These are phyloP conservation scores for Colletotrichum orchidophilum DNA, from an alignment of 2,329 filamentous ascomycete species.

Conservation along the genomic window DNA sequence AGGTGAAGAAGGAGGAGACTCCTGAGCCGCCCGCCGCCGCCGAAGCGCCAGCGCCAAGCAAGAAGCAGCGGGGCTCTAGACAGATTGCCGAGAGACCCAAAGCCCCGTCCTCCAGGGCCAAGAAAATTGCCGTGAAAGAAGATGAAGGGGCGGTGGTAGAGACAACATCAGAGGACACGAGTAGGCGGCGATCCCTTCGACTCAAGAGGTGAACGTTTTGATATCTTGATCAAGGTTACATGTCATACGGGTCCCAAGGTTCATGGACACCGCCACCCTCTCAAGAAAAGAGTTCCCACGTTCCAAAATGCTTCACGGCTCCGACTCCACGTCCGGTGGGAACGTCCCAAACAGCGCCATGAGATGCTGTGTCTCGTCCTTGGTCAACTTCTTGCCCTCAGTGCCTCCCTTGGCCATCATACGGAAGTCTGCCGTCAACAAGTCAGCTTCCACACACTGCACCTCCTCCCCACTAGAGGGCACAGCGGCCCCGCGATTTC, in stretches of 20 bases:
- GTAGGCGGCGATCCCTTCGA: constrained; percentile 41
- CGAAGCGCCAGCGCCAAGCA: constrained; percentile 29
- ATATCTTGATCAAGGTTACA: constrained; percentile 4
- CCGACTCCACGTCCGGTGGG: constrained; percentile 45
- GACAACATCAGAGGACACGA: constrained; percentile 30
- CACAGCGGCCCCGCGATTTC: neutral
- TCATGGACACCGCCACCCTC: neutral
- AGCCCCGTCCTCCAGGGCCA: constrained; percentile 27
- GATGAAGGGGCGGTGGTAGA: constrained; percentile 9
- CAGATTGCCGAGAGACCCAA: constrained; percentile 38
- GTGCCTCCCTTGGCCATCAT: constrained; percentile 44
- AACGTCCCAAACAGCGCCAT: constrained; percentile 50
- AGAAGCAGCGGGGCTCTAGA: constrained; percentile 38
- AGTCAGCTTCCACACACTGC: constrained; percentile 25
- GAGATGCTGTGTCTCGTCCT: constrained; percentile 41
- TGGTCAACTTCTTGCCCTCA: constrained; percentile 39
- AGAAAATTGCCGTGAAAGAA: constrained; percentile 14
- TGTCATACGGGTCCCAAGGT: neutral
- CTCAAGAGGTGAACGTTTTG: constrained; percentile 36
- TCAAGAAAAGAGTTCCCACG: neutral
- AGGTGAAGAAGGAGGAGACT: constrained; percentile 26
- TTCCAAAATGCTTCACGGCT: constrained; percentile 37
- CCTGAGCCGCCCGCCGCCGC: constrained; percentile 23
- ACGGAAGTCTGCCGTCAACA: constrained; percentile 42
- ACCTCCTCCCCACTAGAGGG: too few relatives aligned